Conservation (phyloP, 768 basidiomycete species). For the Auricularia sp. region DNA sequence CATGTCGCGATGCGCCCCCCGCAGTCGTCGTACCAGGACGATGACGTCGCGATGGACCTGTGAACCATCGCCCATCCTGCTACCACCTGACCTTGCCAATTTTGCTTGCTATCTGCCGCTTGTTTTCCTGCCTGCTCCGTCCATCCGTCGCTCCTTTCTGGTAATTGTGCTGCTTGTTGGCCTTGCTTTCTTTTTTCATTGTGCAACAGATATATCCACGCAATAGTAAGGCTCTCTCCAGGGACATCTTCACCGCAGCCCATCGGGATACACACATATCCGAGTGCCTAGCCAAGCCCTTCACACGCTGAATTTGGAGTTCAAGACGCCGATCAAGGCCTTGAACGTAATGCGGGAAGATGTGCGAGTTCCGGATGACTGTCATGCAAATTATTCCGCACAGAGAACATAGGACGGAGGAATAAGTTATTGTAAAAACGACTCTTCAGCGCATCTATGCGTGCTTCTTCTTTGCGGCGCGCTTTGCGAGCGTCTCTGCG, state of each 20-base stretch:
- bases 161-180: not conserved
- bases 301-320: too few species aligned
- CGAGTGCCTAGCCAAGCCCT: too few species aligned
- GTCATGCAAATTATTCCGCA: not conserved
- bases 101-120: too few species aligned
- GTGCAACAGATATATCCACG: conserved; percentile 4
- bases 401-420: not conserved
- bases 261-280: too few species aligned
- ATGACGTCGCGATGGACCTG: conserved; percentile 28
- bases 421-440: conserved; percentile 56
- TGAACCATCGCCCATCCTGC: not conserved
- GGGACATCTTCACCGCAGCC: too few species aligned
- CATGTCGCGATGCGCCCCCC: not conserved
- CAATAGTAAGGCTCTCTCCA: not conserved
- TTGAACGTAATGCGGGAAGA: too few species aligned
- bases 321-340: too few species aligned
- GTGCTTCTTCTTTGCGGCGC: conserved; percentile 72
- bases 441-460: conserved; percentile 40
- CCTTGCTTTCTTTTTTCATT: not conserved
- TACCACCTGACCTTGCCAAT: not conserved
- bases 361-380: not conserved
- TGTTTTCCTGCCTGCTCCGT: not conserved
- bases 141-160: not conserved
- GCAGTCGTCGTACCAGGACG: conserved; percentile 14
- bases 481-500: conserved; percentile 70